Conservation (phyloP, 2,329 filamentous ascomycete species). For the Nothophoma quercina region DNA sequence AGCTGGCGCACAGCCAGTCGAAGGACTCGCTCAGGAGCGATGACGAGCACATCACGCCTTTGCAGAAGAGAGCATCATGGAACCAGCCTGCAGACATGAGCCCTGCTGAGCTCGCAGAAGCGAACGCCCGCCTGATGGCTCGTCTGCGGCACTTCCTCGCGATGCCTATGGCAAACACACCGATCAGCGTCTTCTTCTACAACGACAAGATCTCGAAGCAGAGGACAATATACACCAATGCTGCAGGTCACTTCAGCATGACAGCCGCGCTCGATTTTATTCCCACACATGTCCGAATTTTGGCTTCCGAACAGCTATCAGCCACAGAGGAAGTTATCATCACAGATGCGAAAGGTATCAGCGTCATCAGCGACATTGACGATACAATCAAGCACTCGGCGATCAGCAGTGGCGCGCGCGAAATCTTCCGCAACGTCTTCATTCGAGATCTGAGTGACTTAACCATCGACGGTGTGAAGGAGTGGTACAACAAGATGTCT, state of each 20-base stretch:
- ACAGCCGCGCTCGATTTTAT: slow-evolving; percentile 86
- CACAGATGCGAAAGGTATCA: slow-evolving; percentile 81
- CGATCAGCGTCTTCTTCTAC: slow-evolving; percentile 95
- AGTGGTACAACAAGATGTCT: slow-evolving; percentile 85
- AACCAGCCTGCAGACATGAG: slow-evolving; percentile 69
- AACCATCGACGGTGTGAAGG: slow-evolving; percentile 83
- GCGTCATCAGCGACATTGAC: slow-evolving; percentile 95
- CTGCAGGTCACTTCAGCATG: slow-evolving; percentile 85
- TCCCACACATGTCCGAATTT: slow-evolving; percentile 85
- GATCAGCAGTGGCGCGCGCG: slow-evolving; percentile 83
- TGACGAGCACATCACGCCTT: slow-evolving; percentile 42
- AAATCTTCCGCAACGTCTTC: slow-evolving; percentile 97
- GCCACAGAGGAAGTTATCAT: slow-evolving; percentile 79
- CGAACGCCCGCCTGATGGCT: slow-evolving; percentile 88
- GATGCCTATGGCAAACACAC: slow-evolving; percentile 76
- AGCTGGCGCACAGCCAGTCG: slow-evolving; percentile 37
- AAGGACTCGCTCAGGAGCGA: slow-evolving; percentile 36
- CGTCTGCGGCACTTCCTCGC: slow-evolving; percentile 89
- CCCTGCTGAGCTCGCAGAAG: slow-evolving; percentile 76
- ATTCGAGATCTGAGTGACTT: slow-evolving; percentile 83
- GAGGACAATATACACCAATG: slow-evolving; percentile 82
- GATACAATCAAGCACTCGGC: slow-evolving; percentile 97
- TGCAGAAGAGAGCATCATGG: slow-evolving; percentile 60
- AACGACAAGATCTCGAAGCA: slow-evolving; percentile 84
- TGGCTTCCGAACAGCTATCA: slow-evolving; percentile 86